Evolutionary conservation across 2,329 filamentous ascomycete genomes (phyloP), one percentile per base, ranked within the genome.

Genomic region (Aureobasidium lini): DNA sequence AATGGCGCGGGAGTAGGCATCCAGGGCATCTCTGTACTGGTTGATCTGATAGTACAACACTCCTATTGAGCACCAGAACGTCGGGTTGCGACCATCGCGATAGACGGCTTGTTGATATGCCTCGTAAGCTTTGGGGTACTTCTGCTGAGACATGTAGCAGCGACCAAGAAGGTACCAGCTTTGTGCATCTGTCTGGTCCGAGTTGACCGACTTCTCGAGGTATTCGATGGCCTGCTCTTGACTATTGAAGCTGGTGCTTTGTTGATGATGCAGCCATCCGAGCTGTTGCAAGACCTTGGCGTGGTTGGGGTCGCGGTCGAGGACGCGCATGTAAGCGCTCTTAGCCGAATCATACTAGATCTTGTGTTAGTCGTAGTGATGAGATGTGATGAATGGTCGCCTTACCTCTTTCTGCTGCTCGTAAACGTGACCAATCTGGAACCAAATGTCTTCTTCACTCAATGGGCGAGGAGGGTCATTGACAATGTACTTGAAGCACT

Each of bases 31-130:
- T 61, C 94, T 87, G 76, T 99, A 99, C 77, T 99, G 94, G 75
- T 97, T 99, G 79, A 99, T 99, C 76, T 97, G 94, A 77, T 97
- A 99, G 74, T 99, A 99, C 61, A 99, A 82, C 15, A 99, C 94
- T 72, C 94, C 94, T 71, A 99, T 99, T 9, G 93, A 97, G 78
- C 94, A 97, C 94, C 94, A 99, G 79, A 97, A 99, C 1, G 94
- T 97, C 16, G 94, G 94, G 72, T 97, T 97, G 66, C 94, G 88
- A 36, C 94, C 94, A 72, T 99, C 94, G 60, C 94, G 90, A 71
- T 99, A 99, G 40, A 99, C 94, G 2, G 94, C 94, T 77, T 99
- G 94, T 72, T 99, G 94, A 73, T 97, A 97, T 6, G 94, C 93
- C 71, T 99, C 94, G 68, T 97, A 97, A 0, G 94, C 94, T 73